Conservation (phyloP, 2,329 filamentous ascomycete genomes). For the Ceratocystis ficicola region DNA sequence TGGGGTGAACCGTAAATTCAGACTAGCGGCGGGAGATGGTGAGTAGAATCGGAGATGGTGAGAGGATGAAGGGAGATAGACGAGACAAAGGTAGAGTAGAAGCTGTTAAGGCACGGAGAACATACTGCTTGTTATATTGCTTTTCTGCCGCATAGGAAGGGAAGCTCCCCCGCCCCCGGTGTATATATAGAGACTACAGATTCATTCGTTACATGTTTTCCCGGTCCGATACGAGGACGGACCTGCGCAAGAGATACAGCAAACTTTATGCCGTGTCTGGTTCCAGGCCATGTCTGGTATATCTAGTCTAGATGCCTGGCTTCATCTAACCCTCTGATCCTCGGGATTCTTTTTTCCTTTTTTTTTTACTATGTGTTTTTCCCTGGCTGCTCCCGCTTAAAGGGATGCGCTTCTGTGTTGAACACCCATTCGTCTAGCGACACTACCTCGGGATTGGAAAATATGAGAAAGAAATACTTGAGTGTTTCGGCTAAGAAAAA, state of each 20-base stretch:
- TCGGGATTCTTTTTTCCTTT: neutral
- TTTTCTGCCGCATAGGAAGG: neutral
- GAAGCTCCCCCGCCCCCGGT: neutral
- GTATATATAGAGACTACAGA: conserved; percentile 12
- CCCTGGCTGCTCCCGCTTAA: conserved; percentile 29
- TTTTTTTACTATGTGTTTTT: too few relatives aligned
- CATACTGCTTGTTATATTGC: neutral
- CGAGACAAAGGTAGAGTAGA: neutral
- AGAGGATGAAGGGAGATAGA: neutral
- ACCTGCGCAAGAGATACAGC: too few relatives aligned
- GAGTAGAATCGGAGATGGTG: neutral
- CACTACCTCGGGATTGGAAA: conserved; percentile 45
- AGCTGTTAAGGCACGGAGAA: neutral
- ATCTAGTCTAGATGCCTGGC: too few relatives aligned
- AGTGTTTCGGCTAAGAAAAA: conserved; percentile 61
- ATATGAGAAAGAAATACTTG: conserved; percentile 55
- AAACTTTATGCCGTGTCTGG: too few relatives aligned
- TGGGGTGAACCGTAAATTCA: too few relatives aligned
- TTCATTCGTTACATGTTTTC: neutral
- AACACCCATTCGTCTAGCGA: conserved; percentile 52
- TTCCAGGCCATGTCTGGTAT: too few relatives aligned
- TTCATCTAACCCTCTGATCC: neutral
- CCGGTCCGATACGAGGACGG: too few relatives aligned
- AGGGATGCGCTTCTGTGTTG: conserved; percentile 45
- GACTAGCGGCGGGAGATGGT: neutral